phyloP scores from a whole-genome alignment of 2,329 filamentous ascomycete genomes.

The Aspergillus pseudoterreus region DNA sequence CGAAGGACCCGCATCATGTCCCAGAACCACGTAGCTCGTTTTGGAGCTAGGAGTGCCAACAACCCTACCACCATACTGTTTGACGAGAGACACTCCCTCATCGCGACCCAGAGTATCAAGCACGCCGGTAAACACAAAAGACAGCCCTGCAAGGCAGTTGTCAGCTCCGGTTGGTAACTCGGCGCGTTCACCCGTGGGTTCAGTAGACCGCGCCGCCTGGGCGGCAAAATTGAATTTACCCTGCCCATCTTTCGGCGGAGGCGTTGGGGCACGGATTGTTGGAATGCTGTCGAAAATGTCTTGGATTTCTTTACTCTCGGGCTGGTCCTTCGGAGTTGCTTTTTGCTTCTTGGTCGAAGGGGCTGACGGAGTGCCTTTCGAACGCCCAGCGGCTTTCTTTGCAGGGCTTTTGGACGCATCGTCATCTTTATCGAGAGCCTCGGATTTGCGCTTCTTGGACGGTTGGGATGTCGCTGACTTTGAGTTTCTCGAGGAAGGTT shows the following conservation, averaged over 20 bases:
- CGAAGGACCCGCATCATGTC: constrained; percentile 85
- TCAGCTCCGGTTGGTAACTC: constrained; percentile 80
- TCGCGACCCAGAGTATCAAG: constrained; percentile 76
- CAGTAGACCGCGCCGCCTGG: constrained; percentile 37
- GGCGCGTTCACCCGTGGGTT: constrained; percentile 57
- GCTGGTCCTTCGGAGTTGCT: constrained; percentile 54
- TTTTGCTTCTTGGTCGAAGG: constrained; percentile 46
- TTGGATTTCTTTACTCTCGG: constrained; percentile 70
- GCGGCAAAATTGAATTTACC: constrained; percentile 77
- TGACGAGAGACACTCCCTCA: constrained; percentile 80
- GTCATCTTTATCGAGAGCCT: constrained; percentile 50
- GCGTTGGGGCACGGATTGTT: constrained; percentile 75
- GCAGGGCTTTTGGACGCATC: constrained; percentile 52
- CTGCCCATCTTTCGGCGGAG: constrained; percentile 65
- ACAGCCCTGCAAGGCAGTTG: constrained; percentile 84
- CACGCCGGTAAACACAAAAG: constrained; percentile 93
- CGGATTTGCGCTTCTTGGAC: constrained; percentile 56
- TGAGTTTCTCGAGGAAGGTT: constrained; percentile 46
- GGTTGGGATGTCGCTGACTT: constrained; percentile 35
- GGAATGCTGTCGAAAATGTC: constrained; percentile 86
- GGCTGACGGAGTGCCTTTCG: constrained; percentile 33
- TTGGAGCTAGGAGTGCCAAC: constrained; percentile 82
- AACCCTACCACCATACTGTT: constrained; percentile 90
- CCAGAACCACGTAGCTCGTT: constrained; percentile 89
- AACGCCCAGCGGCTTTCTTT: constrained; percentile 50